These are phyloP conservation scores for Leishmania turanica DNA, from an alignment of 208 protist genomes.

Conservation along the genomic window DNA sequence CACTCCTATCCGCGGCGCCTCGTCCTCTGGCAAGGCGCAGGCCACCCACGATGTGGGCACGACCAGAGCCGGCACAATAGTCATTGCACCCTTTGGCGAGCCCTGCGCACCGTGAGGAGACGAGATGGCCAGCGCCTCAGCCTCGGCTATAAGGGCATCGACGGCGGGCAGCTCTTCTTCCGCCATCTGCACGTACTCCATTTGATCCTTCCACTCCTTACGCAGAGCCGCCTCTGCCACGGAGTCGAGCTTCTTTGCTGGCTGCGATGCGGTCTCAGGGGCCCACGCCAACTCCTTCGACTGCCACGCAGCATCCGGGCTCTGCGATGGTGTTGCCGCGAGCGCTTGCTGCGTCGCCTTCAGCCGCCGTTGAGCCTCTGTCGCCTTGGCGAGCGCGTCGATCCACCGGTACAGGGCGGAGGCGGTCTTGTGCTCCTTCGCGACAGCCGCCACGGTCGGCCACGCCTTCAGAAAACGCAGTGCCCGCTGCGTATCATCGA, in stretches of 20 bases:
- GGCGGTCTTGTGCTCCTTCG: constrained; percentile 16
- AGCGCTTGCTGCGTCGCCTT: neutral
- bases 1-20: neutral
- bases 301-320: neutral
- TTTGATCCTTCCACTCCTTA: constrained; percentile 35
- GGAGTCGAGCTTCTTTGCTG: neutral
- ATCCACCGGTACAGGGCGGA: constrained; percentile 38
- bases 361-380: constrained; percentile 18
- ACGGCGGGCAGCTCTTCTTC: constrained; percentile 43
- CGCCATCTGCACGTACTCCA: constrained; percentile 41
- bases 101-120: neutral
- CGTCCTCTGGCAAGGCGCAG: constrained; percentile 9
- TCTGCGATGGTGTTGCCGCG: neutral
- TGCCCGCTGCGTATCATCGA: neutral
- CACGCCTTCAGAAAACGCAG: constrained; percentile 11
- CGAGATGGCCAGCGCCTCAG: constrained; percentile 4
- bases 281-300: neutral
- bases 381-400: constrained; percentile 15
- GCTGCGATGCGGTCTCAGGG: neutral
- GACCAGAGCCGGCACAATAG: constrained; percentile 5
- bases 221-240: constrained; percentile 17
- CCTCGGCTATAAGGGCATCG: constrained; percentile 31
- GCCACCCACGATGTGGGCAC: constrained; percentile 17
- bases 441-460: constrained; percentile 2
- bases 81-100: neutral